phyloP scores from a whole-genome alignment of 148 eudicot species.

The Amaranthus hypochondriacus region DNA sequence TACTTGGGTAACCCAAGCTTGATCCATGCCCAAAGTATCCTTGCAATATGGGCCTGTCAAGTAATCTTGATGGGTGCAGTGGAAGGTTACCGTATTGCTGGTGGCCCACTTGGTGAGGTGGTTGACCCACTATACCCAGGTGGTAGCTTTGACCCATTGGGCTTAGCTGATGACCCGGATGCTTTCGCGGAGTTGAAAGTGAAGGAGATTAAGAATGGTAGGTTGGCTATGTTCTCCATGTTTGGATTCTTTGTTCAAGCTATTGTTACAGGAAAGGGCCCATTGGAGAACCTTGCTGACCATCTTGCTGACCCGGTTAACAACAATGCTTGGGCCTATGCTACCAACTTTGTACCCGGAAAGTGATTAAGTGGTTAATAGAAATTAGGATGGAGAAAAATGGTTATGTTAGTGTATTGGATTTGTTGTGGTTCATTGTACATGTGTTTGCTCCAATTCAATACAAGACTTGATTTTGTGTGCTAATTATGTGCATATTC shows the following conservation, averaged over 20 bases:
- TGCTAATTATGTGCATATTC: neutral
- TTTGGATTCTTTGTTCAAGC: constrained; percentile 13
- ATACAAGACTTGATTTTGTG: neutral
- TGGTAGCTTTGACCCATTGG: constrained; percentile 14
- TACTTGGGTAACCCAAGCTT: constrained; percentile 14
- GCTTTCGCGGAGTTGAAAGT: constrained; percentile 15
- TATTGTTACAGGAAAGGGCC: constrained; percentile 7
- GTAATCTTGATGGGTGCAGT: constrained; percentile 11
- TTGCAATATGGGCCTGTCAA: constrained; percentile 10
- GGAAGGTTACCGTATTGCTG: constrained; percentile 8
- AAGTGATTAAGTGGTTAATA: neutral
- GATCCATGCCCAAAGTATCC: constrained; percentile 8
- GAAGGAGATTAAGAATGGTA: constrained; percentile 12
- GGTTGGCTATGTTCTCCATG: constrained; percentile 13
- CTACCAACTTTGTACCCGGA: constrained; percentile 13
- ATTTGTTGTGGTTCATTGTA: neutral
- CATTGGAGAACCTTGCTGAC: constrained; percentile 12
- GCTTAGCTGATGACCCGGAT: constrained; percentile 10
- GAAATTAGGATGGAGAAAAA: neutral
- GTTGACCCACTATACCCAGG: constrained; percentile 14
- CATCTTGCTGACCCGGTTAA: constrained; percentile 11
- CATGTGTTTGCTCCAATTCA: neutral
- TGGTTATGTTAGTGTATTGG: neutral
- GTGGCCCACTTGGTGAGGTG: constrained; percentile 12
- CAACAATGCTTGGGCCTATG: constrained; percentile 11